A percentile compares a stretch with the other conserved stretches of the same genome.
These are phyloP conservation scores for Ophioceras dolichostomum DNA, from an alignment of 2,329 filamentous ascomycete species.

Conservation along the genomic window DNA sequence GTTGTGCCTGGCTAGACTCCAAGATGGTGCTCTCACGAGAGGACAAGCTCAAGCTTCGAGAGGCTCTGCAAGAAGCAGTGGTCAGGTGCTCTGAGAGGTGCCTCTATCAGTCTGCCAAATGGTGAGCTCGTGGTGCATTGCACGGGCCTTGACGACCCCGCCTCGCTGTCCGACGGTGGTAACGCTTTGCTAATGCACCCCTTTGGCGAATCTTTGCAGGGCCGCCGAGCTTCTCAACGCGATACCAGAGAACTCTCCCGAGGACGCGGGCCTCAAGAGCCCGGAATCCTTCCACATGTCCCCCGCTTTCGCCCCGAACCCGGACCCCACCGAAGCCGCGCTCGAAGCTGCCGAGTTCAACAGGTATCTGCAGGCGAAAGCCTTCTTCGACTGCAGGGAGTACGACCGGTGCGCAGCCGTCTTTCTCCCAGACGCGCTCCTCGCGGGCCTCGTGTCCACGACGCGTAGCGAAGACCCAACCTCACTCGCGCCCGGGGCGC, in stretches of 20 bases:
- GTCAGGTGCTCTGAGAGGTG: conserved; percentile 89
- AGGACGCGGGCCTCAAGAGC: conserved; percentile 23
- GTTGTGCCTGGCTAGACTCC: not conserved
- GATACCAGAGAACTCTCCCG: conserved; percentile 46
- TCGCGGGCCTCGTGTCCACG: conserved; percentile 48
- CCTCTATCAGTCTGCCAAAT: conserved; percentile 93
- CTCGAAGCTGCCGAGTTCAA: conserved; percentile 70
- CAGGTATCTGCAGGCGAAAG: conserved; percentile 82
- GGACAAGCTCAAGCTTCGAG: conserved; percentile 53
- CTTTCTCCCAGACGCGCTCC: conserved; percentile 69
- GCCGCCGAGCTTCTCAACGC: conserved; percentile 87
- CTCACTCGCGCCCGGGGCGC: not conserved
- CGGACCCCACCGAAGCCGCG: conserved; percentile 58
- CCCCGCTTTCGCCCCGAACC: conserved; percentile 39
- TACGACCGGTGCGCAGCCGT: conserved; percentile 87
- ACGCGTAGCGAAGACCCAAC: conserved; percentile 12
- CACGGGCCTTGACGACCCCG: not conserved
- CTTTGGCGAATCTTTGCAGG: conserved; percentile 36
- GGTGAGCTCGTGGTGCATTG: conserved; percentile 50
- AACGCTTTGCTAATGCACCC: too few relatives aligned
- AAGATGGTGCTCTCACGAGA: conserved; percentile 44
- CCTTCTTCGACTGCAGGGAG: conserved; percentile 90
- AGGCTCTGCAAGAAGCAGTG: conserved; percentile 71
- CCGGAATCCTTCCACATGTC: conserved; percentile 11
- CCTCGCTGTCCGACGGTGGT: too few relatives aligned